Conservation (phyloP, 1,139 yeast genomes). For the Hanseniaspora gamundiae region DNA sequence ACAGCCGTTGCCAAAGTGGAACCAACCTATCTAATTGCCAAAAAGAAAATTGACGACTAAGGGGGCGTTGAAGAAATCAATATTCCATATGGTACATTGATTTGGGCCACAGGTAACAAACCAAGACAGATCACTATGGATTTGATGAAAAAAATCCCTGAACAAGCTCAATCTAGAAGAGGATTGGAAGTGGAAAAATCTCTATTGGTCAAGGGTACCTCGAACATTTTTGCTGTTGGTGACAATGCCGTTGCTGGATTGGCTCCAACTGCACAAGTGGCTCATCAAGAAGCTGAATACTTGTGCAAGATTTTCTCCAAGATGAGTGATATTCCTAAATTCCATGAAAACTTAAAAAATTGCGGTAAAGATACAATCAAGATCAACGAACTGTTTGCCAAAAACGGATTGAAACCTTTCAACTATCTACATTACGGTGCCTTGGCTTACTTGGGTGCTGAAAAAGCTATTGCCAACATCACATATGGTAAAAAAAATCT, state of each 20-base stretch:
- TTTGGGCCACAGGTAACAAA: constrained; percentile 97
- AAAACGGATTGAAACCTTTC: constrained; percentile 45
- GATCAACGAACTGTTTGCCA: constrained; percentile 31
- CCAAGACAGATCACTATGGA: constrained; percentile 68
- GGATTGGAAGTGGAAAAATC: constrained; percentile 76
- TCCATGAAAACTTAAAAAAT: constrained; percentile 36
- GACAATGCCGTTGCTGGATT: constrained; percentile 82
- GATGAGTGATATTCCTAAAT: constrained; percentile 55
- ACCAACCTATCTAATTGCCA: constrained; percentile 56
- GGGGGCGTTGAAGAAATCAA: constrained; percentile 38
- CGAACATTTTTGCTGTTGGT: constrained; percentile 75
- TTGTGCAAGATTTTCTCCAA: constrained; percentile 65
- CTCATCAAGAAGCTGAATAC: constrained; percentile 87
- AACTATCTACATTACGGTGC: constrained; percentile 63
- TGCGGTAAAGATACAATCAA: constrained; percentile 23
- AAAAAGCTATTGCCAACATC: constrained; percentile 89
- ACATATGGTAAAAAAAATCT: constrained; percentile 83
- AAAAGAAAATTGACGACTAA: constrained; percentile 54
- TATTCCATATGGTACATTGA: constrained; percentile 84
- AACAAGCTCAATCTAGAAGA: constrained; percentile 77
- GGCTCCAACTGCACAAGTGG: constrained; percentile 97
- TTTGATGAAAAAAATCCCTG: constrained; percentile 64
- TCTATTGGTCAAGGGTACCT: constrained; percentile 78
- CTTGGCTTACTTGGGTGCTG: constrained; percentile 77
- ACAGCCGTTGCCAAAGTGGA: constrained; percentile 85